These are phyloP conservation scores for Ascosphaera pollenicola DNA, from an alignment of 2,329 filamentous ascomycete species.

Conservation along the genomic window DNA sequence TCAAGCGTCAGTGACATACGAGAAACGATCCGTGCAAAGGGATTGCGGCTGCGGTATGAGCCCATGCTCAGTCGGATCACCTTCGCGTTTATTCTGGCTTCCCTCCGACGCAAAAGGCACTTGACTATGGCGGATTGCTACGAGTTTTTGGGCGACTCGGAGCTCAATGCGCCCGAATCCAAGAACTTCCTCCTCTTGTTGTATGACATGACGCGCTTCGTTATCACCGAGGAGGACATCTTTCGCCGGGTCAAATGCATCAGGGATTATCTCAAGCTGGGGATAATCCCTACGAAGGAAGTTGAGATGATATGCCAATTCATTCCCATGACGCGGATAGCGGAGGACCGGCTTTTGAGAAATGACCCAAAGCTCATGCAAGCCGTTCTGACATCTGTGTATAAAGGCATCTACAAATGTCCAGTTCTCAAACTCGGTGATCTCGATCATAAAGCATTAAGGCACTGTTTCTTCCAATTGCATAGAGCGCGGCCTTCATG, in stretches of 20 bases:
- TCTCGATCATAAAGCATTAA: constrained; percentile 11
- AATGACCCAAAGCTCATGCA: constrained; percentile 6
- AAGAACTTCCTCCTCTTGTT: constrained; percentile 15
- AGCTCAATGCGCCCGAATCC: constrained; percentile 14
- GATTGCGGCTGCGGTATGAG: constrained; percentile 14
- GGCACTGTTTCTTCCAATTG: constrained; percentile 11
- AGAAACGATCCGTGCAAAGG: constrained; percentile 9
- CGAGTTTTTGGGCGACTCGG: constrained; percentile 15
- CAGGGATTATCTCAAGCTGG: constrained; percentile 13
- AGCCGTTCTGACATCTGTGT: constrained; percentile 13
- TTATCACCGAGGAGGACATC: constrained; percentile 6
- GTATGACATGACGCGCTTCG: constrained; percentile 8
- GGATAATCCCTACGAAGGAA: constrained; percentile 14
- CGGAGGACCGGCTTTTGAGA: constrained; percentile 3
- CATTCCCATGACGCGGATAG: constrained; percentile 8
- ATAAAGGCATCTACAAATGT: constrained; percentile 16
- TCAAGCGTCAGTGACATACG: constrained; percentile 10
- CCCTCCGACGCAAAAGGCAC: constrained; percentile 2
- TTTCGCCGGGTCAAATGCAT: constrained; percentile 10
- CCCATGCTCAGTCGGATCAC: constrained; percentile 15
- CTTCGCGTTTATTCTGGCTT: constrained; percentile 12
- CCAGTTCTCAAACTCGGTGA: constrained; percentile 14
- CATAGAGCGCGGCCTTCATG: background rate
- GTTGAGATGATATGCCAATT: constrained; percentile 12
- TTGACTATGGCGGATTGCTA: constrained; percentile 9